phyloP scores from a whole-genome alignment of 345 rosid species.

The Pistacia atlantica region DNA sequence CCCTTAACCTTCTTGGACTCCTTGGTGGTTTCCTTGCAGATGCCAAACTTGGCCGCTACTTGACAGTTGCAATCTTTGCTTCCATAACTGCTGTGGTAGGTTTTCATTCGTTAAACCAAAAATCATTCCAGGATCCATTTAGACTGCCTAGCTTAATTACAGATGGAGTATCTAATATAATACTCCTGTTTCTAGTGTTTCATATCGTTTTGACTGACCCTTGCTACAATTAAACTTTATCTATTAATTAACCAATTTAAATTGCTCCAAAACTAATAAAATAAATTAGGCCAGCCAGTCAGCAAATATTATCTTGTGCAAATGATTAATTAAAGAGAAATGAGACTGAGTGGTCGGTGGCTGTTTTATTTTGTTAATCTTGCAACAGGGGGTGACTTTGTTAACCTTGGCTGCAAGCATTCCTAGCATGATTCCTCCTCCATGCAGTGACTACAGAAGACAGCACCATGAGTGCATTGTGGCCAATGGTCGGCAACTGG shows the following conservation, averaged over 20 bases:
- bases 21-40: constrained; percentile 95
- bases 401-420: constrained; percentile 72
- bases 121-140: not conserved
- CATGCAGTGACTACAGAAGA: constrained; percentile 56
- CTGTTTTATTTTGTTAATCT: constrained; percentile 3
- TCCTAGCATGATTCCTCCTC: constrained; percentile 77
- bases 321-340: too few relatives aligned
- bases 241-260: too few relatives aligned
- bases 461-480: constrained; percentile 66
- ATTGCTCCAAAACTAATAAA: not conserved
- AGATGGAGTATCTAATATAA: not conserved
- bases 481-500: constrained; percentile 66
- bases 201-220: not conserved
- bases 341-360: too few relatives aligned
- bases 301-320: not conserved
- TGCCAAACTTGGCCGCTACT: constrained; percentile 83
- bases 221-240: not conserved
- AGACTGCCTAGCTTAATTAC: not conserved
- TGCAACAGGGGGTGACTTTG: constrained; percentile 61
- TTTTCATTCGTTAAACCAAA: not conserved
- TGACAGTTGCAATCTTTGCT: constrained; percentile 68
- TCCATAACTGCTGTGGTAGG: constrained; percentile 70
- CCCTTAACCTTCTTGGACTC: constrained; percentile 83
- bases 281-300: too few relatives aligned
- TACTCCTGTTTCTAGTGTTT: not conserved